Conservation (phyloP, 805 yeast genomes). For the Cyberlindnera meyerae region DNA sequence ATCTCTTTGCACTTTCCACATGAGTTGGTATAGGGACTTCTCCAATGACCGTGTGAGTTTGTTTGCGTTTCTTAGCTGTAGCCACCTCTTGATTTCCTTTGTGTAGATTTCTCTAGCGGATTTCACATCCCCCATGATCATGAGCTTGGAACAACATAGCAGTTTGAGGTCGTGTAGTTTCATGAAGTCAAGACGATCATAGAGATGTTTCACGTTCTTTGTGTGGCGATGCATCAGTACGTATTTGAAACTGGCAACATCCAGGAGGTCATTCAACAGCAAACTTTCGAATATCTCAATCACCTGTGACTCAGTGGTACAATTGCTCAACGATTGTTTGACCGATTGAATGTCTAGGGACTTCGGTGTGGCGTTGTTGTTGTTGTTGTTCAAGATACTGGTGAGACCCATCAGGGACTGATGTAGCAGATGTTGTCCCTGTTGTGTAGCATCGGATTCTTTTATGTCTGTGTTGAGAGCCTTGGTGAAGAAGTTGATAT, state of each 20-base stretch:
- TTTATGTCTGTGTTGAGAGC: conserved; percentile 16
- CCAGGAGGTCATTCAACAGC: conserved; percentile 7
- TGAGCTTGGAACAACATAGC: conserved; percentile 10
- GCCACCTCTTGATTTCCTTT: conserved; percentile 7
- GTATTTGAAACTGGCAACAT: conserved; percentile 7
- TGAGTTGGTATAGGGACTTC: conserved; percentile 15
- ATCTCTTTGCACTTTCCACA: conserved; percentile 7
- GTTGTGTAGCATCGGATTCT: conserved; percentile 1
- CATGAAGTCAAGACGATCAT: conserved; percentile 13
- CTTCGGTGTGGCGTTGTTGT: neutral
- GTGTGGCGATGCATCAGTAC: conserved; percentile 10
- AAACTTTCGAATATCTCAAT: conserved; percentile 15
- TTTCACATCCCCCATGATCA: conserved; percentile 9
- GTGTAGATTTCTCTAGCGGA: conserved; percentile 10
- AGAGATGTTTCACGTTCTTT: conserved; percentile 8
- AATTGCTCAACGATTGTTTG: conserved; percentile 4
- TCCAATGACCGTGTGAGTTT: conserved; percentile 8
- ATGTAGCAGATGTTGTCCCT: conserved; percentile 9
- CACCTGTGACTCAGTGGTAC: conserved; percentile 6
- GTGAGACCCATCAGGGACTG: conserved; percentile 20
- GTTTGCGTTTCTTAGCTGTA: neutral
- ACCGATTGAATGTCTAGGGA: conserved; percentile 4
- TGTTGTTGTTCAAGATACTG: conserved; percentile 4
- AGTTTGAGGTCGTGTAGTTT: conserved; percentile 6
- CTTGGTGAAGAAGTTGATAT: conserved; percentile 14